phyloP scores from a whole-genome alignment of 352 stramenopile species.

The Phytophthora pseudosyringae region DNA sequence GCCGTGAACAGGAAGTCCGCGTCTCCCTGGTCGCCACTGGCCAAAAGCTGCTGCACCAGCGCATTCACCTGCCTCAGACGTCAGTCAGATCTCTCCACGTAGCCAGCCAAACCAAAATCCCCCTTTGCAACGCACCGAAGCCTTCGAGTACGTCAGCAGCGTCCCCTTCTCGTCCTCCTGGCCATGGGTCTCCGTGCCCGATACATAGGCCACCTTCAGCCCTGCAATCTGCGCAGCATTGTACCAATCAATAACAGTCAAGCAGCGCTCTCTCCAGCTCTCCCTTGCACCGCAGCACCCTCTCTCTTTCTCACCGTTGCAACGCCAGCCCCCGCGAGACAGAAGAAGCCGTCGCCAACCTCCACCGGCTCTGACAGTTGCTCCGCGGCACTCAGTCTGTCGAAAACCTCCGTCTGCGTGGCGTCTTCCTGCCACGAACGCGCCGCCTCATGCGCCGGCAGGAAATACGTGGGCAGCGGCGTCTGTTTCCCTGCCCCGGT shows the following conservation, averaged over 20 bases:
- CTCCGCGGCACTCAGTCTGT: constrained; percentile 40
- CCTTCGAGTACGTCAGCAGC: constrained; percentile 41
- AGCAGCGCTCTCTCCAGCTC: neutral
- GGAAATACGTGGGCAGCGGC: constrained; percentile 70
- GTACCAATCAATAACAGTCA: neutral
- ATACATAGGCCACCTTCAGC: constrained; percentile 51
- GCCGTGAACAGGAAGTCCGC: constrained; percentile 76
- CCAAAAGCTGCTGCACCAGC: constrained; percentile 33
- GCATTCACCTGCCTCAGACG: constrained; percentile 16
- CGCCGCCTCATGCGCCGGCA: constrained; percentile 43
- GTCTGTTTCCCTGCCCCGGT: constrained; percentile 37
- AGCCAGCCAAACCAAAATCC: neutral
- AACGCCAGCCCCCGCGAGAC: constrained; percentile 53
- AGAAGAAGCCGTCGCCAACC: constrained; percentile 57
- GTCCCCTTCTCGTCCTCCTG: constrained; percentile 36
- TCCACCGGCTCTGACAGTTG: constrained; percentile 35
- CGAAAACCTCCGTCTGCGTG: constrained; percentile 43
- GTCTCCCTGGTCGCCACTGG: constrained; percentile 28
- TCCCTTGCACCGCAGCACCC: neutral
- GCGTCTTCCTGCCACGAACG: constrained; percentile 36
- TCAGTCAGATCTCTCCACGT: neutral
- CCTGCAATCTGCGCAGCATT: constrained; percentile 40
- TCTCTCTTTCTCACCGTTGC: constrained; percentile 36
- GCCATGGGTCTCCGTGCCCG: constrained; percentile 32
- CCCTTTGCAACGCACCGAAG: constrained; percentile 22